Evolutionary conservation across 805 yeast genomes (phyloP).

Genomic region (Wickerhamiella siamensis): DNA sequence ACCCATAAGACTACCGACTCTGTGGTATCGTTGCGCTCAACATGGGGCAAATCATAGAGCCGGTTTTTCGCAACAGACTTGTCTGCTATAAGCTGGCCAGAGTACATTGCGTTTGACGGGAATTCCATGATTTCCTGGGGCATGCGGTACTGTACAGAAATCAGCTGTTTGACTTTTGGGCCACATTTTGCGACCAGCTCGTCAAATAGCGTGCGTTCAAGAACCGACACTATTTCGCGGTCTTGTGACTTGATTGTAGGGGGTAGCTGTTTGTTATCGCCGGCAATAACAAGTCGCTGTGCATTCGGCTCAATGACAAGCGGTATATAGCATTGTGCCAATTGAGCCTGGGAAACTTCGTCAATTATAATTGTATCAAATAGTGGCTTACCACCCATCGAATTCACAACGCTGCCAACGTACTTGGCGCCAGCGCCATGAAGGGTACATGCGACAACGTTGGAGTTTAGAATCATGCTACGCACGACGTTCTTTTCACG

Average conservation of each 20-base stretch:
- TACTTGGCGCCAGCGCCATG: conserved; percentile 79
- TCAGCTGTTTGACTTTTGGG: conserved; percentile 37
- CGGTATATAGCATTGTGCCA: conserved; percentile 96
- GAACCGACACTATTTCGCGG: conserved; percentile 28
- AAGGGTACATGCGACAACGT: conserved; percentile 66
- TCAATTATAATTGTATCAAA: conserved; percentile 81
- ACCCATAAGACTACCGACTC: conserved; percentile 55
- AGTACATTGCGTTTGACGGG: conserved; percentile 55
- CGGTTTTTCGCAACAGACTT: conserved; percentile 37
- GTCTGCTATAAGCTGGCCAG: conserved; percentile 47
- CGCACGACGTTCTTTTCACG: conserved; percentile 51
- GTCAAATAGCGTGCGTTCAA: conserved; percentile 69
- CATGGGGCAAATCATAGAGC: conserved; percentile 41
- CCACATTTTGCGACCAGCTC: conserved; percentile 42
- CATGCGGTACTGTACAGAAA: conserved; percentile 82
- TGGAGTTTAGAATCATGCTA: conserved; percentile 44
- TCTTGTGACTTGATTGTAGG: conserved; percentile 60
- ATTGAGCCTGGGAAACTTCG: conserved; percentile 87
- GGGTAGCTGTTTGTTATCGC: conserved; percentile 84
- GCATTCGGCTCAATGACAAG: conserved; percentile 46
- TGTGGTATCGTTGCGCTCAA: conserved; percentile 38
- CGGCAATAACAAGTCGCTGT: conserved; percentile 62
- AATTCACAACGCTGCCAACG: conserved; percentile 37
- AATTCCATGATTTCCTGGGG: conserved; percentile 62
- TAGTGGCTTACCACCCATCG: conserved; percentile 22